These are phyloP conservation scores for Kodamaea anthophila DNA, from an alignment of 1,139 yeast genomes.

Conservation along the genomic window DNA sequence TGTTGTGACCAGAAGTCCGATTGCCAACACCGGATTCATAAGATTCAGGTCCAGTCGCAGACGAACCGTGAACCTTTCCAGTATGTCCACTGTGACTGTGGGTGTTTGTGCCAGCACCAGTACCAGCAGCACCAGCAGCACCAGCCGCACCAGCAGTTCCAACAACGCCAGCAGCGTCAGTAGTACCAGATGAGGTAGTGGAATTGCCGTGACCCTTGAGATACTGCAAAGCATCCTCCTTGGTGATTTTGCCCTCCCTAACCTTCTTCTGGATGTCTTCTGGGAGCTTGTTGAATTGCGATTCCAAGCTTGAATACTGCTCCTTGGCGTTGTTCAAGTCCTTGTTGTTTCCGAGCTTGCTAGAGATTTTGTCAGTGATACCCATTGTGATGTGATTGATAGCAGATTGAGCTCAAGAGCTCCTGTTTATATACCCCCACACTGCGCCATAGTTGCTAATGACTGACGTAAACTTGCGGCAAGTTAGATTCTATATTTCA, in stretches of 20 bases:
- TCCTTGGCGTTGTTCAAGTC: slow-evolving; percentile 6
- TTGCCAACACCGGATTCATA: slow-evolving; percentile 11
- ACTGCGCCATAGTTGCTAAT: neutral
- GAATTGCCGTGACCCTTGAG: slow-evolving; percentile 22
- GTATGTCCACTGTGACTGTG: slow-evolving; percentile 7
- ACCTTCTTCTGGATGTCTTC: slow-evolving; percentile 21
- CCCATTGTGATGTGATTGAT: slow-evolving; percentile 28
- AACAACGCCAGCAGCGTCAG: slow-evolving; percentile 9
- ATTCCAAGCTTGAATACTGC: slow-evolving; percentile 15
- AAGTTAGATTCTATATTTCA: slow-evolving; percentile 1
- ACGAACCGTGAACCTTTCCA: slow-evolving; percentile 9
- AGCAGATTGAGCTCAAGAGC: neutral
- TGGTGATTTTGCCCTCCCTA: slow-evolving; percentile 25
- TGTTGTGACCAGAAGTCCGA: slow-evolving; percentile 1
- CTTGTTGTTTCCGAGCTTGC: slow-evolving; percentile 20
- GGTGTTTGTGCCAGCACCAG: slow-evolving; percentile 11
- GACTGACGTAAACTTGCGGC: slow-evolving; percentile 2
- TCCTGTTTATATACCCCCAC: slow-evolving; percentile 1
- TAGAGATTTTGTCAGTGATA: slow-evolving; percentile 28
- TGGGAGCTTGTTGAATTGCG: slow-evolving; percentile 10
- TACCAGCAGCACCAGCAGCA: slow-evolving; percentile 7
- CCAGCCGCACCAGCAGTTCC: slow-evolving; percentile 8
- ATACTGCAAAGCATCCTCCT: slow-evolving; percentile 25
- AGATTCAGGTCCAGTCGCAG: slow-evolving; percentile 7
- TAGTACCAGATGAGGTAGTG: slow-evolving; percentile 6